These are phyloP conservation scores for Fusarium citri DNA, from an alignment of 2,329 filamentous ascomycete genomes.

Conservation along the genomic window DNA sequence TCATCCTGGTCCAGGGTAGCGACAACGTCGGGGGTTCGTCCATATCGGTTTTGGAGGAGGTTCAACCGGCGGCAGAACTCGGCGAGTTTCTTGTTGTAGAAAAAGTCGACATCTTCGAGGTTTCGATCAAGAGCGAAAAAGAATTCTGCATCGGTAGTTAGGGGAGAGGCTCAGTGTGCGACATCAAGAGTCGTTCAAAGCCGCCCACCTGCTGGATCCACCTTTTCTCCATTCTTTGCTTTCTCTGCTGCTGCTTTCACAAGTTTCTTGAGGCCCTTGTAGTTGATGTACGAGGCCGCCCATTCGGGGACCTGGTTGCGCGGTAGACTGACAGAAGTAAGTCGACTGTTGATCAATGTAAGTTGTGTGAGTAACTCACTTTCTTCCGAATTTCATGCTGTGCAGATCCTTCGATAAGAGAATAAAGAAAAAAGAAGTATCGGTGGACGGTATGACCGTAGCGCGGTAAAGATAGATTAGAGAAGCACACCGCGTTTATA, in stretches of 20 bases:
- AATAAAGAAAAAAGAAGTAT: constrained; percentile 14
- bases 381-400: constrained; percentile 72
- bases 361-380: constrained; percentile 57
- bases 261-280: constrained; percentile 93
- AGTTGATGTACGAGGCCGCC: constrained; percentile 87
- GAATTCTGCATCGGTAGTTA: constrained; percentile 75
- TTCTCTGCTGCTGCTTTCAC: constrained; percentile 82
- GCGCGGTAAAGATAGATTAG: constrained; percentile 7
- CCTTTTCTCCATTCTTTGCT: constrained; percentile 75
- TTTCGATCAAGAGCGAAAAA: constrained; percentile 97
- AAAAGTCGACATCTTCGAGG: constrained; percentile 94
- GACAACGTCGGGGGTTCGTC: constrained; percentile 74
- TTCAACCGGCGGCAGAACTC: constrained; percentile 87
- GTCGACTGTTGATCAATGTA: constrained; percentile 1
- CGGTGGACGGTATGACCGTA: constrained; percentile 11
- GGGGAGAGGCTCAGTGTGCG: constrained; percentile 47
- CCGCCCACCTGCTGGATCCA: constrained; percentile 89
- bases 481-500: constrained; percentile 26
- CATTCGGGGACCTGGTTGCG: constrained; percentile 90
- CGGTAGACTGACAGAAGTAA: constrained; percentile 66
- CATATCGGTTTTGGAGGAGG: constrained; percentile 89
- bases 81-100: constrained; percentile 95
- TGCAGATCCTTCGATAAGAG: background rate
- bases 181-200: constrained; percentile 46
- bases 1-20: constrained; percentile 87